Conservation (phyloP, 306 rosid genomes). For the Oxytropis ochrocephala region DNA sequence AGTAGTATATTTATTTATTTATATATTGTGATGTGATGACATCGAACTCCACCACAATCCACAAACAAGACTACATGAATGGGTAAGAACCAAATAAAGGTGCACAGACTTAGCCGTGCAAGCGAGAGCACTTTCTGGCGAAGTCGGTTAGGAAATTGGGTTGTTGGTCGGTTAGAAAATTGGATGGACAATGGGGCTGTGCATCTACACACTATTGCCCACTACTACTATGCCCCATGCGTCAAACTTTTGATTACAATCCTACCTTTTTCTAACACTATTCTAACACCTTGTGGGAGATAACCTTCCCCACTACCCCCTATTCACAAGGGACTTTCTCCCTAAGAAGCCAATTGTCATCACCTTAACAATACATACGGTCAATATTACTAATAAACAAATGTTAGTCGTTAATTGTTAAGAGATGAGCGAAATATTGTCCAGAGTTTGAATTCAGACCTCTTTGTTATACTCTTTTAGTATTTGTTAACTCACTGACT, state of each 20-base stretch:
- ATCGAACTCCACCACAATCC: background rate
- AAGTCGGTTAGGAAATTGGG: slow-evolving; percentile 7
- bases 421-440: too few relatives aligned
- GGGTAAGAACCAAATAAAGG: slow-evolving; percentile 17
- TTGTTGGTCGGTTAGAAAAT: slow-evolving; percentile 13
- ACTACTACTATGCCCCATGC: slow-evolving; percentile 11
- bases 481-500: too few relatives aligned
- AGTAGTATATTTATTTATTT: too few relatives aligned
- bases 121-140: background rate
- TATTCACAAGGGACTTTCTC: too few relatives aligned
- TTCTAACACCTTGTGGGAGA: background rate
- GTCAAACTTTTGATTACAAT: slow-evolving; percentile 19
- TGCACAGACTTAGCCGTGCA: background rate
- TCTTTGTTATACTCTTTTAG: too few relatives aligned
- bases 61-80: background rate
- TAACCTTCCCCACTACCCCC: slow-evolving; percentile 13
- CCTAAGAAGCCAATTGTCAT: too few relatives aligned
- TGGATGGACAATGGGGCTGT: background rate
- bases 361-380: too few relatives aligned
- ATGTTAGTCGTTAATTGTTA: too few relatives aligned
- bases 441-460: too few relatives aligned
- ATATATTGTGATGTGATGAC: background rate
- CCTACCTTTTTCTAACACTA: background rate
- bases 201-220: slow-evolving; percentile 7
- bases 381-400: too few relatives aligned